These are phyloP conservation scores for Penstemon barbatus DNA, from an alignment of 257 asterid species.

Conservation along the genomic window DNA sequence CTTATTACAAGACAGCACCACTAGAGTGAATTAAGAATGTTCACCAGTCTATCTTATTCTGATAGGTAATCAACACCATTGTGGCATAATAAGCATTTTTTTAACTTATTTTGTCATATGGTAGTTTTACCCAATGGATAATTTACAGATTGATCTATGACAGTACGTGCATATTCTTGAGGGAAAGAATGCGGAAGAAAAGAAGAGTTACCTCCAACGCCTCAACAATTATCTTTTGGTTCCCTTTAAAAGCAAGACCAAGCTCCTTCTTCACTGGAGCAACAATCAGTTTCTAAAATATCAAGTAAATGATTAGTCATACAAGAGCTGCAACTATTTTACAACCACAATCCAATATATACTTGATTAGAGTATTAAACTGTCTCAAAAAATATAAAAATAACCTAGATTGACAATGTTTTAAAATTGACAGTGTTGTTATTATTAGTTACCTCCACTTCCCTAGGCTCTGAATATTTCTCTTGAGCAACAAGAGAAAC, in stretches of 20 bases:
- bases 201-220: constrained; percentile 53
- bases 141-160: background rate
- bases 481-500: constrained; percentile 75
- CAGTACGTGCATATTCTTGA: background rate
- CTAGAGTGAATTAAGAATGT: background rate
- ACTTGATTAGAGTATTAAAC: too few relatives aligned
- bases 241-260: constrained; percentile 63
- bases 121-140: background rate
- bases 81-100: too few relatives aligned
- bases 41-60: background rate
- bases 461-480: constrained; percentile 70
- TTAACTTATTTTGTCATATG: too few relatives aligned
- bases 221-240: constrained; percentile 63
- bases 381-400: too few relatives aligned
- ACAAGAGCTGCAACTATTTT: background rate
- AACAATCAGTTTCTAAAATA: constrained; percentile 51
- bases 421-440: too few relatives aligned
- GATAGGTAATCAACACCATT: background rate
- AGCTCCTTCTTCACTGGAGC: constrained; percentile 61
- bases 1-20: too few relatives aligned
- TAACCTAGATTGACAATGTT: too few relatives aligned
- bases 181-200: background rate
- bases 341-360: too few relatives aligned
- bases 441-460: constrained; percentile 68
- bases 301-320: background rate